Base-by-base conservation (phyloP, 2,329 filamentous ascomycete species). In the Phialophora verrucosa region DNA sequence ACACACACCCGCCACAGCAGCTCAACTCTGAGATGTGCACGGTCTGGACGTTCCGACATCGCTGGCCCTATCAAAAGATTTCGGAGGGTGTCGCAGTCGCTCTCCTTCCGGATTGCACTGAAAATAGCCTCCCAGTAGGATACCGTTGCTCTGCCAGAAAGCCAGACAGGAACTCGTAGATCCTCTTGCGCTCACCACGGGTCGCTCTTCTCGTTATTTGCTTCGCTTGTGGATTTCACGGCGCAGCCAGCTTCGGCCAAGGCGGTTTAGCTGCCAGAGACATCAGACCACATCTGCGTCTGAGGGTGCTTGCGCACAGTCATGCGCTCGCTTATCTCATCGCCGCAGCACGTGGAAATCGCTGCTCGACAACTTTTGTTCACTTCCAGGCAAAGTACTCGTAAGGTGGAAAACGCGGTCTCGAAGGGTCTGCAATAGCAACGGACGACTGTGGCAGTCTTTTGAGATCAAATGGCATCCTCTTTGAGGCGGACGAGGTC, bases 211-310 rank as follows among this genome's bases (percentile, higher is more conserved):
- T 23, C 23, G 49, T 27, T 12, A 11, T 53, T 17, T 23, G 49
- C 49, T 12, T 53, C 49, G 49, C 23, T 25, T 8, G 20, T 53
- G 20, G 20, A n/a, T 25, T 27, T 29, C 49, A 12, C 23, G 23
- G 23, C 10, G 10, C 49, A 8, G 27, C 49, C 49, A 11, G 49
- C 23, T 29, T 53, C 4, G 49, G 25, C 4, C 10, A n/a, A 55
- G 29, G 8, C 14, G 20, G 20, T 32, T 20, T 35, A 29, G 49
- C 14, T 29, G 53, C n/a, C 14, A 32, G 7, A n/a, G 27, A 53
- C 11, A 61, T 57, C 70, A 73, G 72, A 49, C 38, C 64, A 62
- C 31, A 20, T 10, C 54, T 61, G 55, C 44, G 38, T 62, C 38
- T 20, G 38, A 17, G 38, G 1, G 31, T 50, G 54, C 57, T 50